Evolutionary conservation across 2,329 filamentous ascomycete genomes (phyloP), one percentile per base, ranked within the genome.

Genomic region (Curvularia eragrostidis): DNA sequence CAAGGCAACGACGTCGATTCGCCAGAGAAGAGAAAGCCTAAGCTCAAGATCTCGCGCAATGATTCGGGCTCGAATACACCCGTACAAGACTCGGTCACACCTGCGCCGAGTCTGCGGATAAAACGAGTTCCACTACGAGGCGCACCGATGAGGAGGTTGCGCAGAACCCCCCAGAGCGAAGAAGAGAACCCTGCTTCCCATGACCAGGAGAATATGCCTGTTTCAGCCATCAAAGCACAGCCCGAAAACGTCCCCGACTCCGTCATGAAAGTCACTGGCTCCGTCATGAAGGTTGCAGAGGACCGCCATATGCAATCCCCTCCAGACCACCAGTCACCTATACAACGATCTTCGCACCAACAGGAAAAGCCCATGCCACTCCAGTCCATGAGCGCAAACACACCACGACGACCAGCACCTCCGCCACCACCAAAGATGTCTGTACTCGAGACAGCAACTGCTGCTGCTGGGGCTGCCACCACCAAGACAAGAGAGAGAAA

Each of bases 341-440:
- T 68, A n/a, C 66, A 70, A 47, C 63, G 65, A 55, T 68, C 64
- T 70, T 79, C 34, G 71, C 83, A 61, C 8, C 76, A 65, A 67
- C 76, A 68, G 59, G 81, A 78, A 64, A 80, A 78, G 54, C 81
- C 81, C 19, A 73, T 77, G 28, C 79, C 81, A 13, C 75, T 89
- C 8, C 82, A 82, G 13, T 75, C 79, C 6, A 80, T 85, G 59
- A 87, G 83, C 67, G 84, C 81, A 56, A 89, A 89, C 69, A 97
- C 92, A 3, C 93, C 93, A 10, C 90, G 87, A 69, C 84, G 93
- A 65, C 85, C 90, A 21, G 91, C 89, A 2, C 89, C 89, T 1
- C 76, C 89, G 18, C 94, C 94, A 2, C 93, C 93, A 7, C 94
- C 95, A 0, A 98, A 97, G 77, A 98, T 98, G 94, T 95, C 91